Evolutionary conservation across 2,329 filamentous ascomycete species (phyloP), one percentile per base, ranked within the genome.

Genomic region (Aspergillus sp.): DNA sequence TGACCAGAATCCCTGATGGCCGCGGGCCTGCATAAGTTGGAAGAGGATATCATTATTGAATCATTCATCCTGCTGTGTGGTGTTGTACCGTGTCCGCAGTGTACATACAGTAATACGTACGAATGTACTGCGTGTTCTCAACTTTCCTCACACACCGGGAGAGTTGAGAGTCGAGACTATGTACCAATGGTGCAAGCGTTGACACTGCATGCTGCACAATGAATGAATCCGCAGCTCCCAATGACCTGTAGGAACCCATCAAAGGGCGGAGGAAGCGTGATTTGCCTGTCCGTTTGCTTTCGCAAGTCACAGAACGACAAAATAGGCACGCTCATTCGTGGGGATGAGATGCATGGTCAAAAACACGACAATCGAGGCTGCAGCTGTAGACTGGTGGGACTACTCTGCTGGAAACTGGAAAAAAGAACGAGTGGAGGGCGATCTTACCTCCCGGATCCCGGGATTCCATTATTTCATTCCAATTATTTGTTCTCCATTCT

Each of bases 21-120:
- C 27, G 27, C 27, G 9, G 9, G 27, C 27, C 8, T 30, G 44
- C 42, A 41, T 33, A 48, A 48, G 30, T 12, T 24, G 19, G 34
- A 50, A 50, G 30, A 52, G 46, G 41, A 45, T 37, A 53, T 53
- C 17, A 34, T 48, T 40, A 41, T 47, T 46, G 51, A 53, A 46
- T 37, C 19, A 22, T 37, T 3, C 34, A 17, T 9, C 3, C 12
- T n/a, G 7, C 41, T 30, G 47, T 41, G n/a, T 53, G 19, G 30
- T 33, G 17, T 33, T 12, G 17, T 46, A 24, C 46, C 19, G 27
- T 46, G 40, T 22, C 40, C 17, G 41, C 30, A n/a, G 42, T 13
- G 20, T 40, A 44, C 51, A 54, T 48, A 11, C 27, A 47, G 33
- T 44, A 45, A 44, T 44, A 54, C 39, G 24, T 24, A 20, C 20